Percentiles rank a stretch among this genome's conserved stretches.
Conservation (phyloP, 2,329 filamentous ascomycete genomes). For the Pestalotiopsis sp. region DNA sequence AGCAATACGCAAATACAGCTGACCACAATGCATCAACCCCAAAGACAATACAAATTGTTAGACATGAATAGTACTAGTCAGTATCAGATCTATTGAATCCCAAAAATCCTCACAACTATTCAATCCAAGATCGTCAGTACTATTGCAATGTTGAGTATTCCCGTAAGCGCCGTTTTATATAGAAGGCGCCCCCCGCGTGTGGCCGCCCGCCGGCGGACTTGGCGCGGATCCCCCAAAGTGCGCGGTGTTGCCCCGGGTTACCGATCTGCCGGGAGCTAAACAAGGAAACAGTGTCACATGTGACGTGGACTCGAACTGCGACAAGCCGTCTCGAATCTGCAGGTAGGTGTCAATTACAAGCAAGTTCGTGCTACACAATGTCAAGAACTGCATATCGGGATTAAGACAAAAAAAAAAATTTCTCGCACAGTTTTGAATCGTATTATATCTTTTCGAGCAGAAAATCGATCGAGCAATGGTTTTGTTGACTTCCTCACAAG, state of each 20-base stretch:
- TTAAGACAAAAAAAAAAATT: background rate
- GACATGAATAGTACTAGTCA: too few species aligned
- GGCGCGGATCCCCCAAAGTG: background rate
- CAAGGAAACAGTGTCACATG: conserved; percentile 9
- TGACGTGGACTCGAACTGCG: background rate
- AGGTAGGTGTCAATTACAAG: background rate
- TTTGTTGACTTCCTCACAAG: conserved; percentile 69
- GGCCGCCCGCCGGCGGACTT: background rate
- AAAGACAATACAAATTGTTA: too few species aligned
- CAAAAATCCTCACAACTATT: too few species aligned
- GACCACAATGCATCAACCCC: too few species aligned
- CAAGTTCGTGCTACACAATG: background rate
- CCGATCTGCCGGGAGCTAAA: conserved; percentile 7
- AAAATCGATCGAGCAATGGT: conserved; percentile 30
- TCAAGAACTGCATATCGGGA: background rate
- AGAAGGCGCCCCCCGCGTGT: background rate
- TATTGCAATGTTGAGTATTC: too few species aligned
- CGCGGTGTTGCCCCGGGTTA: conserved; percentile 12
- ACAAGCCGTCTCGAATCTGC: background rate
- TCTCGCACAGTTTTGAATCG: too few species aligned
- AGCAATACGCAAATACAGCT: too few species aligned
- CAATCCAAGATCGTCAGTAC: too few species aligned
- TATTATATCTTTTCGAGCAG: background rate
- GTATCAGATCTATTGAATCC: too few species aligned
- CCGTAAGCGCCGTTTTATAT: too few species aligned